phyloP scores from a whole-genome alignment of 2,329 filamentous ascomycete genomes.

The Nannizziopsis arthrosporioides region DNA sequence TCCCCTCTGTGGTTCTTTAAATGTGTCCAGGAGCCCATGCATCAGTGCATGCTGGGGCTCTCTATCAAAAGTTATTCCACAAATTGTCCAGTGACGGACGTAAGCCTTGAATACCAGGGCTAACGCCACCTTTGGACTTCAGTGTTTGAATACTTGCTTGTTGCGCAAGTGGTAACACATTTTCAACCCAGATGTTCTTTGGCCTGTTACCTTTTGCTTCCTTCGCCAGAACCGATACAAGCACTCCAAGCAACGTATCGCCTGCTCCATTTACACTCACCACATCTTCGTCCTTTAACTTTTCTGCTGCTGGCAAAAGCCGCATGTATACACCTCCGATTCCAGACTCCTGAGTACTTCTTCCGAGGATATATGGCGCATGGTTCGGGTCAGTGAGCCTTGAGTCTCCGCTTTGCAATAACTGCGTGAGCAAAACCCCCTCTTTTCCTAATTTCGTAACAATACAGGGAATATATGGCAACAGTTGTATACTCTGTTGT shows the following conservation, averaged over 20 bases:
- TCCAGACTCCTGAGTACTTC: conserved; percentile 26
- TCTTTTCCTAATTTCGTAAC: conserved; percentile 68
- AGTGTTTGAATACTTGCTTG: conserved; percentile 67
- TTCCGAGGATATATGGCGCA: conserved; percentile 59
- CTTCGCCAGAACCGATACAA: conserved; percentile 65
- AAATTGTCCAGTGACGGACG: conserved; percentile 9
- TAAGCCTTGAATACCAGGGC: conserved; percentile 22
- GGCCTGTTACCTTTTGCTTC: conserved; percentile 27
- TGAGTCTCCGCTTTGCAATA: conserved; percentile 57
- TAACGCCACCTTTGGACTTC: conserved; percentile 61
- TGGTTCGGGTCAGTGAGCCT: conserved; percentile 52
- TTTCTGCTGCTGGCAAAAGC: conserved; percentile 55
- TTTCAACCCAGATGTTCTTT: conserved; percentile 41
- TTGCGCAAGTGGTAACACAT: conserved; percentile 69
- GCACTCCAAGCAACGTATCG: conserved; percentile 78
- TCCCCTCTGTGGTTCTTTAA: no score
- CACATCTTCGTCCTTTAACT: conserved; percentile 50
- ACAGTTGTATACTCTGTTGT: conserved; percentile 68
- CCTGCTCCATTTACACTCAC: conserved; percentile 90
- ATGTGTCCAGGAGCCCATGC: background rate
- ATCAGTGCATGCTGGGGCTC: background rate
- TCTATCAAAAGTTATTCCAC: background rate
- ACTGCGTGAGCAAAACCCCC: conserved; percentile 63
- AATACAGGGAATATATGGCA: conserved; percentile 78
- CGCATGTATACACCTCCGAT: conserved; percentile 81